Base-by-base conservation (phyloP, 768 basidiomycete genomes). In the Tulasnella sp. region DNA sequence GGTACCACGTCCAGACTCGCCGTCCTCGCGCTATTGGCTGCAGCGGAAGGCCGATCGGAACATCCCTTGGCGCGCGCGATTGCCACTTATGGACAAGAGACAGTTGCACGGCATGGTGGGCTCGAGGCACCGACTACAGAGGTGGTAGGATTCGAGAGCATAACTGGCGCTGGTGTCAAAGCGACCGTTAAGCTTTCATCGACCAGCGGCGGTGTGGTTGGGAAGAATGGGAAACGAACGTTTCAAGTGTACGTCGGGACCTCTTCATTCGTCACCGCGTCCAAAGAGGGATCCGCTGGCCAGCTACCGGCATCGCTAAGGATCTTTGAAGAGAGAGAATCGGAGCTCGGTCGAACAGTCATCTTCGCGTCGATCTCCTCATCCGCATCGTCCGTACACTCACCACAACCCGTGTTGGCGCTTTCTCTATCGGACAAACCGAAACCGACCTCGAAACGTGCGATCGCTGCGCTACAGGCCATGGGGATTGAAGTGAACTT, bases 51-150 rank as follows among this genome's bases (percentile, higher is more conserved):
- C 9, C 82, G 83, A 61, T 97, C 93, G 0, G 96, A 98, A 69
- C 96, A 99, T 67, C 96, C 96, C 1, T 81, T 99, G 21, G 96
- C 94, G 9, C 87, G 89, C 67, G 93, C 96, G 12, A 84, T 97
- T 49, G 89, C 93, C 3, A 72, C 78, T 0, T 86, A 91, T 68
- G 88, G 91, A 29, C 85, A 80, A 67, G 80, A 83, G 27, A 65
- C 81, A 0, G 69, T 91, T 10, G 71, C 73, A 4, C 66, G 68
- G 12, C 63, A n/a, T 60, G 71, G 68, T 51, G 68, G 70, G 27
- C 59, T 73, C 15, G 66, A 74, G 7, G 68, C 75, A 0, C 79
- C 83, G 0, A 74, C 79, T 45, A 78, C 83, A 21, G 71, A 73
- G 42, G 73, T 98, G 31, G 76, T 82, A 45, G 72, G 78, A 4